Percentiles rank a stretch among this genome's conserved stretches.
Conservation (phyloP, 768 basidiomycete genomes). For the Naganishia vishniacii region DNA sequence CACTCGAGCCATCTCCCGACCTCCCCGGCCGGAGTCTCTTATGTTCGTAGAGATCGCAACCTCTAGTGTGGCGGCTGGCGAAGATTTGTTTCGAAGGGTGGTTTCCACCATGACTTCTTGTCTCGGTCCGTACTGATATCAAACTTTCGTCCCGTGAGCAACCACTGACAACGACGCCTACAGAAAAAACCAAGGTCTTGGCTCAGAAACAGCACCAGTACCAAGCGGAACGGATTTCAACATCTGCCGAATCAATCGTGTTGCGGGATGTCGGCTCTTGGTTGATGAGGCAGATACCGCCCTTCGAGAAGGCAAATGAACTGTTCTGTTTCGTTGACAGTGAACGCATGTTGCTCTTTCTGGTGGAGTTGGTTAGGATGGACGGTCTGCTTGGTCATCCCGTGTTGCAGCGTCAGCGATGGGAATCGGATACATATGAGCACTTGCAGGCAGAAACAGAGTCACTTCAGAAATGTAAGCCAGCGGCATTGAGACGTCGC, state of each 20-base stretch:
- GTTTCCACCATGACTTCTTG: not conserved
- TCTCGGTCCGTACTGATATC: not conserved
- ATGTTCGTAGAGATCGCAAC: not conserved
- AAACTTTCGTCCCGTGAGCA: not conserved
- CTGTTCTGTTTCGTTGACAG: constrained; percentile 14
- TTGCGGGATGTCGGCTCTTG: constrained; percentile 6
- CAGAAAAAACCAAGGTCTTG: not conserved
- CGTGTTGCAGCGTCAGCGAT: constrained; percentile 1
- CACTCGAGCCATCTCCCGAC: not conserved
- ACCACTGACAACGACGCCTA: not conserved
- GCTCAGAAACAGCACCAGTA: constrained; percentile 14
- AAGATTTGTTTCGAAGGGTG: constrained; percentile 1
- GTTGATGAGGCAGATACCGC: constrained; percentile 19
- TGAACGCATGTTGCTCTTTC: constrained; percentile 3
- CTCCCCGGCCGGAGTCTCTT: not conserved
- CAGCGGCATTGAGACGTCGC: too few species aligned
- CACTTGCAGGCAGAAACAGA: constrained; percentile 2
- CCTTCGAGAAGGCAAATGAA: constrained; percentile 8
- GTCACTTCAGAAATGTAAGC: constrained; percentile 3
- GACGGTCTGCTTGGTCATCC: not conserved
- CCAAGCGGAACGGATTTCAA: not conserved
- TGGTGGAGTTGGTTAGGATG: constrained; percentile 14
- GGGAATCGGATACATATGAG: constrained; percentile 1
- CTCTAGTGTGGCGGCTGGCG: not conserved
- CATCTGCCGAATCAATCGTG: not conserved